Percentiles rank a stretch among this genome's conserved stretches.
phyloP scores from a whole-genome alignment of 208 protist species.

The Trypanosoma melophagium region DNA sequence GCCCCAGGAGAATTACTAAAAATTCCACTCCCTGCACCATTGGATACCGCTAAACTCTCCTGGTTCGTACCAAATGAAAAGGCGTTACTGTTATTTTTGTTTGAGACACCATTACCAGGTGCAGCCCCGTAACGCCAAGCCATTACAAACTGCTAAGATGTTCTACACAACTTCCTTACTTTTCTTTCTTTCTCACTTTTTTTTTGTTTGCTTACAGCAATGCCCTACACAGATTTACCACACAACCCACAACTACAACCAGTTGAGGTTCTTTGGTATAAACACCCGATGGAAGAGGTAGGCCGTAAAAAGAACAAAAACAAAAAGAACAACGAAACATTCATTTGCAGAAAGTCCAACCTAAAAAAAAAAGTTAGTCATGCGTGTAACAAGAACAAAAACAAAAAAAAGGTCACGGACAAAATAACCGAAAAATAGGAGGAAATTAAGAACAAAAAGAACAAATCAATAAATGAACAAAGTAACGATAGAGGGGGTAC shows the following conservation, averaged over 20 bases:
- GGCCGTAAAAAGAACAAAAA: conserved; percentile 12
- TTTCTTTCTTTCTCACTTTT: background rate
- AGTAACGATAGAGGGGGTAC: too few species aligned
- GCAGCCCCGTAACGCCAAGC: conserved; percentile 57
- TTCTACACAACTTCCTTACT: background rate
- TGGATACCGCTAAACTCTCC: conserved; percentile 90
- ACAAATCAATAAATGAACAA: too few species aligned
- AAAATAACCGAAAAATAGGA: background rate
- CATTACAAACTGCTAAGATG: too few species aligned
- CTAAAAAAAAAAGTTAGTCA: background rate
- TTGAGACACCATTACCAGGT: background rate
- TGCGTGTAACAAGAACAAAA: background rate
- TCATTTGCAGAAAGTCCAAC: too few species aligned
- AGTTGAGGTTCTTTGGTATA: too few species aligned
- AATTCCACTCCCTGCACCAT: conserved; percentile 20
- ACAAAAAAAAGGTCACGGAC: conserved; percentile 8
- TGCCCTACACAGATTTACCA: too few species aligned
- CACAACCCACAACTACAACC: too few species aligned
- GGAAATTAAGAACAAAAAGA: background rate
- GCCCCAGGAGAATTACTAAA: background rate
- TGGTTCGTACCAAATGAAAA: conserved; percentile 90
- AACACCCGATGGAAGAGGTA: background rate
- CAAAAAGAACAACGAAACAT: conserved; percentile 22
- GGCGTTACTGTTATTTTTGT: conserved; percentile 85
- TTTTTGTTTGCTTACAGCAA: background rate